These are phyloP conservation scores for Panicum virgatum DNA, from an alignment of 202 grass and related monocot species.

Conservation along the genomic window DNA sequence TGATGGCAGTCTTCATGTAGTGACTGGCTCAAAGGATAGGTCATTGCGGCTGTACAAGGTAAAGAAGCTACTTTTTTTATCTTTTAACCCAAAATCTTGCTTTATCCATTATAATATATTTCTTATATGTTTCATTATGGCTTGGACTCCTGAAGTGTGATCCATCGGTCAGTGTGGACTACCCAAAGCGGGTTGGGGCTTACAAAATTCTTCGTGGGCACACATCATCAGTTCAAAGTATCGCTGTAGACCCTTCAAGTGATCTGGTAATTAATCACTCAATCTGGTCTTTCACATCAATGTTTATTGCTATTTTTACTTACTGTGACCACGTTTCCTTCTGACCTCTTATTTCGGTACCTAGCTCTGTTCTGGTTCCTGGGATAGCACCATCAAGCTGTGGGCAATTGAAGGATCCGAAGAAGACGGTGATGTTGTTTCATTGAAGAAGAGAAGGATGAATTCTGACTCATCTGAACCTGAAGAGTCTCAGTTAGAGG, in stretches of 20 bases:
- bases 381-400: slow-evolving; percentile 91
- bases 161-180: slow-evolving; percentile 37
- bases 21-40: slow-evolving; percentile 89
- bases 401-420: slow-evolving; percentile 71
- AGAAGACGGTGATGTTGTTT: slow-evolving; percentile 64
- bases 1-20: slow-evolving; percentile 59
- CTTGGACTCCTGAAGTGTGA: slow-evolving; percentile 57
- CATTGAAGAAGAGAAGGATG: slow-evolving; percentile 82
- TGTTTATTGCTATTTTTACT: slow-evolving; percentile 13
- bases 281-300: not conserved
- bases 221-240: slow-evolving; percentile 77
- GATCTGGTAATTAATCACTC: slow-evolving; percentile 70
- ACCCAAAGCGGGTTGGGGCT: slow-evolving; percentile 58
- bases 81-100: not conserved
- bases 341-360: slow-evolving; percentile 18
- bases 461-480: slow-evolving; percentile 57
- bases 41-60: slow-evolving; percentile 87
- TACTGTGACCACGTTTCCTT: slow-evolving; percentile 7
- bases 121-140: slow-evolving; percentile 36
- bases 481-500: slow-evolving; percentile 83
- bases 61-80: not conserved
- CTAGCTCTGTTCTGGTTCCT: slow-evolving; percentile 95
- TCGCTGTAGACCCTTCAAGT: slow-evolving; percentile 58
- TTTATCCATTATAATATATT: slow-evolving; percentile 22
- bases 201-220: slow-evolving; percentile 83